Evolutionary conservation across 805 yeast genomes (phyloP), one percentile per base, ranked within the genome.

Genomic region (Ogataea pini): DNA sequence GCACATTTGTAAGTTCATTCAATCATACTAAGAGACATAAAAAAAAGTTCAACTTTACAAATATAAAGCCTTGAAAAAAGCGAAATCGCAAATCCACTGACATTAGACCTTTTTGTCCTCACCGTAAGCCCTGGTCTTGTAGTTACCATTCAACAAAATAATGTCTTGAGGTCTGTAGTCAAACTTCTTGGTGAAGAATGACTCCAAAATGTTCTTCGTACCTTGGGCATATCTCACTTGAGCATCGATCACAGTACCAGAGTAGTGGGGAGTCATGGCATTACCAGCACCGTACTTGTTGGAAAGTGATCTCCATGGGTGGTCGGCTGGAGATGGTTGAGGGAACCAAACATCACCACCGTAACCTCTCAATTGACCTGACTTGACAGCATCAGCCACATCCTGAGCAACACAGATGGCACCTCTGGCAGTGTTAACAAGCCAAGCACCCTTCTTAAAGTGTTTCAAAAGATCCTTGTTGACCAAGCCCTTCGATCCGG

Each of bases 291-390:
- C 85, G 56, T 74, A 78, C 60, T 77, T 71, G 77, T 85, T 84
- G 42, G 71, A 63, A 82, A 85, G 78, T 9, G 72, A 47, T 74
- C 89, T 76, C 94, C 94, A 86, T 56, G 90, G 90, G 62, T 85
- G 90, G 65, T 76, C 76, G 46, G 72, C 70, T 54, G 90, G 89
- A 22, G 92, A 87, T 36, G 95, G 95, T 68, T 86, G 95, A n/a
- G 84, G 85, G 72, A 61, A 77, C 89, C 92, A 86, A 44, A 86
- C 94, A 67, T 86, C 94, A 58, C 92, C 94, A 60, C 91, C 94
- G 63, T 86, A 86, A 44, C 91, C 92, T 59, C 84, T 73, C 42
- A 86, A 64, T 58, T 83, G 83, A 42, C 94, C 94, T 32, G 80
- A 69, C 46, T 73, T 63, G 33, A 86, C 77, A 1, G 92, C 92